Evolutionary conservation across 768 basidiomycete species (phyloP).

Genomic region (Nevesoporus exiguus): DNA sequence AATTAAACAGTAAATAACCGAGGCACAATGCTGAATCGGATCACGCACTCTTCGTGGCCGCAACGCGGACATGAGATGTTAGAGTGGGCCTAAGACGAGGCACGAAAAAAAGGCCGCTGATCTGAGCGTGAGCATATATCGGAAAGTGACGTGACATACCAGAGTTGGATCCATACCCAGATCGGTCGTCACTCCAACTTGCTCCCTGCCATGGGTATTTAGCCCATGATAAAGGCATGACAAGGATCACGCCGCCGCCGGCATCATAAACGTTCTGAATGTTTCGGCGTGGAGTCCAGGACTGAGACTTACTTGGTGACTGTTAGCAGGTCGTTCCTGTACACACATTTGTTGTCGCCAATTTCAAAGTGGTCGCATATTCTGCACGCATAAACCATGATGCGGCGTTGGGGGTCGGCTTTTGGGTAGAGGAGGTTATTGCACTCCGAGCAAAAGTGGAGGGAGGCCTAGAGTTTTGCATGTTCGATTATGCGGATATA

Average conservation of each 20-base stretch:
- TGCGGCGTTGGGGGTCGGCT: conserved; percentile 79
- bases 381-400: conserved; percentile 88
- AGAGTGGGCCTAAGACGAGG: conserved; percentile 64
- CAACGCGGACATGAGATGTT: conserved; percentile 72
- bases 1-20: conserved; percentile 4
- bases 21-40: not conserved
- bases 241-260: conserved; percentile 13
- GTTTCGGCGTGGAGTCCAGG: not conserved
- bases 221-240: not conserved
- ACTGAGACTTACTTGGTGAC: conserved; percentile 72
- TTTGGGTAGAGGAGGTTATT: conserved; percentile 94
- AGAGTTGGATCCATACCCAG: conserved; percentile 87
- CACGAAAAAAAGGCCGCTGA: not conserved
- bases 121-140: not conserved
- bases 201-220: conserved; percentile 58
- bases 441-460: conserved; percentile 92
- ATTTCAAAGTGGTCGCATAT: conserved; percentile 87
- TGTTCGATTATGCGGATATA: not conserved
- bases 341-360: conserved; percentile 85
- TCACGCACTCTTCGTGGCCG: conserved; percentile 27
- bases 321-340: conserved; percentile 88
- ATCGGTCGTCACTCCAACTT: conserved; percentile 87
- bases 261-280: not conserved
- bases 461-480: conserved; percentile 54
- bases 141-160: conserved; percentile 41